Percentiles rank a stretch among this genome's conserved stretches.
Conservation (phyloP, 345 rosid genomes). For the Cardamine chenopodiifolia region DNA sequence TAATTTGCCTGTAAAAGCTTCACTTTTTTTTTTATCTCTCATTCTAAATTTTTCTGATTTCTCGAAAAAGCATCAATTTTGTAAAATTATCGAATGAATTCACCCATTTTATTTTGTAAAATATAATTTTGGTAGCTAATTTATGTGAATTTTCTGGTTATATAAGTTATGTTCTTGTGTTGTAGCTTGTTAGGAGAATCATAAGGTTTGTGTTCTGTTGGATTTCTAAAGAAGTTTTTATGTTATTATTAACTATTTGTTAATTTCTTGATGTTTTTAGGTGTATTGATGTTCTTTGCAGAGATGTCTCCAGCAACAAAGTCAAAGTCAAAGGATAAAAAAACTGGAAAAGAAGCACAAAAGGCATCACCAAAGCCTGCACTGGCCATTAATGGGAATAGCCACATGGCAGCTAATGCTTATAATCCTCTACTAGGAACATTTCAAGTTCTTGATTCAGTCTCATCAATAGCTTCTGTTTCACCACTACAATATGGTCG, state of each 20-base stretch:
- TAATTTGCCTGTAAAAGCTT: neutral
- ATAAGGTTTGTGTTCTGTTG: neutral
- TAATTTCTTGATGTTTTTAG: constrained; percentile 35
- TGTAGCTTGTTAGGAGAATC: neutral
- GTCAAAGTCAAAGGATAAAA: constrained; percentile 71
- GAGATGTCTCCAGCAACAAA: constrained; percentile 71
- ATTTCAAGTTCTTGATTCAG: constrained; percentile 67
- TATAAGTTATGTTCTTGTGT: neutral
- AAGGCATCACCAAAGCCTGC: constrained; percentile 55
- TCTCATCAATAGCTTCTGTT: constrained; percentile 45
- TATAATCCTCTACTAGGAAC: constrained; percentile 73
- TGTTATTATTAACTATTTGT: constrained; percentile 10
- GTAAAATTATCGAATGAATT: neutral
- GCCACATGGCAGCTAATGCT: constrained; percentile 60
- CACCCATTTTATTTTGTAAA: neutral
- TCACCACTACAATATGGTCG: constrained; percentile 57
- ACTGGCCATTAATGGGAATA: constrained; percentile 46
- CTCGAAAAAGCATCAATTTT: neutral
- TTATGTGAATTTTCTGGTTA: neutral
- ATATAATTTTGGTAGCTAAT: neutral
- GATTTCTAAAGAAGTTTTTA: neutral
- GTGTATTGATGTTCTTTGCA: constrained; percentile 36
- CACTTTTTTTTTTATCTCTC: neutral
- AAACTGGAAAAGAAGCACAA: constrained; percentile 55
- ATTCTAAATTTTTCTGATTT: neutral